A percentile compares a stretch with the other conserved stretches of the same genome.
Conservation (phyloP, 2,329 filamentous ascomycete genomes). For the Nannizziopsis arthrosporioides region DNA sequence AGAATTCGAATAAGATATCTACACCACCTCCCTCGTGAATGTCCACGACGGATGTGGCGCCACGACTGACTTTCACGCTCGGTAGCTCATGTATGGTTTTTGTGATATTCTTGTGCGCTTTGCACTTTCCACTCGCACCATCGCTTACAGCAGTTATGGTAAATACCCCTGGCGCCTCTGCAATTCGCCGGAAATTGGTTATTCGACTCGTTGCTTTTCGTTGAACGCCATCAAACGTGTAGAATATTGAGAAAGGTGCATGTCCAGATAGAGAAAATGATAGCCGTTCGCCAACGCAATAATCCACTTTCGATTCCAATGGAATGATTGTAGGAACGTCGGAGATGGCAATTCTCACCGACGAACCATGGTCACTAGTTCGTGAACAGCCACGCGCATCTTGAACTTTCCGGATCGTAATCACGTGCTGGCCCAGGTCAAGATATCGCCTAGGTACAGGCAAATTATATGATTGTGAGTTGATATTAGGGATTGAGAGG, state of each 20-base stretch:
- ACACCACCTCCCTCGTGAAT: conserved; percentile 95
- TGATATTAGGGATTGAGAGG: conserved; percentile 69
- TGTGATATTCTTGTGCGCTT: conserved; percentile 61
- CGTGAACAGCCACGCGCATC: conserved; percentile 79
- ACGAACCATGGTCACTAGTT: conserved; percentile 58
- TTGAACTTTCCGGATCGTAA: conserved; percentile 79
- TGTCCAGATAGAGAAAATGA: conserved; percentile 84
- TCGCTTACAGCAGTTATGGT: conserved; percentile 78
- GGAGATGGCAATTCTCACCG: conserved; percentile 83
- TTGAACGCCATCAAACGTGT: conserved; percentile 68
- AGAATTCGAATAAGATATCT: conserved; percentile 89
- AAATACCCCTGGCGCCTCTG: conserved; percentile 81
- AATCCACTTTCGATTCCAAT: conserved; percentile 71
- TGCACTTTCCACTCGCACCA: conserved; percentile 70
- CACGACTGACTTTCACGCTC: conserved; percentile 78
- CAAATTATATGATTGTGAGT: conserved; percentile 61
- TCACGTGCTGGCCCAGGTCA: conserved; percentile 75
- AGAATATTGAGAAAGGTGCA: conserved; percentile 84
- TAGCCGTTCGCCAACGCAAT: conserved; percentile 90
- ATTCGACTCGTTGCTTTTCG: conserved; percentile 61
- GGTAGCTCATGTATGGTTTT: conserved; percentile 88
- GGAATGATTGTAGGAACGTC: conserved; percentile 86
- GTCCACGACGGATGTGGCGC: conserved; percentile 67
- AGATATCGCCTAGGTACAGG: conserved; percentile 74
- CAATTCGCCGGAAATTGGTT: conserved; percentile 83